phyloP scores from a whole-genome alignment of 202 grass and related monocot genomes.

The Zizania palustris region DNA sequence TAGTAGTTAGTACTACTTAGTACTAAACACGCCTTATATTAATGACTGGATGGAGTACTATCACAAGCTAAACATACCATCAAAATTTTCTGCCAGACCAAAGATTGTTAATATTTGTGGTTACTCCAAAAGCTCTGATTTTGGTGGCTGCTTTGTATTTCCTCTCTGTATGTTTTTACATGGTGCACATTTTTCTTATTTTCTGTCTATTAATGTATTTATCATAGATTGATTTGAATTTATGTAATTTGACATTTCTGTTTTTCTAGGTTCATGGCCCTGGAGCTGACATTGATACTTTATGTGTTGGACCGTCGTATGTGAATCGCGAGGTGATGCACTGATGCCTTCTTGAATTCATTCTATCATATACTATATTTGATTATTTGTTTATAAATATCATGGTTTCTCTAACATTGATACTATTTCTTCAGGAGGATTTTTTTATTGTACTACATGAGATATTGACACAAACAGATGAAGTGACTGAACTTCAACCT shows the following conservation, averaged over 20 bases:
- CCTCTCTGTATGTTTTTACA: background rate
- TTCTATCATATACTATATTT: background rate
- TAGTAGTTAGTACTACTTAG: too few relatives aligned
- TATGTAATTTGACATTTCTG: constrained; percentile 31
- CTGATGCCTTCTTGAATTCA: constrained; percentile 11
- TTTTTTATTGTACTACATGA: constrained; percentile 91
- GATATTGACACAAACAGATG: constrained; percentile 72
- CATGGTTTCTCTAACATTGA: constrained; percentile 23
- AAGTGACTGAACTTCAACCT: constrained; percentile 88
- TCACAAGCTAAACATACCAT: background rate
- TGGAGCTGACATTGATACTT: constrained; percentile 88
- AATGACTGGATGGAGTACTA: too few relatives aligned
- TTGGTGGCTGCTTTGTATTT: background rate
- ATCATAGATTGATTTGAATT: background rate
- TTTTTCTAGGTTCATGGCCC: constrained; percentile 80
- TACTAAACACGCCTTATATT: too few relatives aligned
- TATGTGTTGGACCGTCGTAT: constrained; percentile 97
- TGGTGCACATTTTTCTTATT: background rate
- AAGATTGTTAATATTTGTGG: background rate
- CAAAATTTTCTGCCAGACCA: background rate
- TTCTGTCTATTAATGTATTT: constrained; percentile 18
- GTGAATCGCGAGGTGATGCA: constrained; percentile 78
- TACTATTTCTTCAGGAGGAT: constrained; percentile 72
- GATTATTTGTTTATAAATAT: background rate
- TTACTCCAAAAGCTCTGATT: background rate